Evolutionary conservation across 306 rosid species (phyloP), one percentile per base, ranked within the genome.

Genomic region (Trichosanthes cucumerina): DNA sequence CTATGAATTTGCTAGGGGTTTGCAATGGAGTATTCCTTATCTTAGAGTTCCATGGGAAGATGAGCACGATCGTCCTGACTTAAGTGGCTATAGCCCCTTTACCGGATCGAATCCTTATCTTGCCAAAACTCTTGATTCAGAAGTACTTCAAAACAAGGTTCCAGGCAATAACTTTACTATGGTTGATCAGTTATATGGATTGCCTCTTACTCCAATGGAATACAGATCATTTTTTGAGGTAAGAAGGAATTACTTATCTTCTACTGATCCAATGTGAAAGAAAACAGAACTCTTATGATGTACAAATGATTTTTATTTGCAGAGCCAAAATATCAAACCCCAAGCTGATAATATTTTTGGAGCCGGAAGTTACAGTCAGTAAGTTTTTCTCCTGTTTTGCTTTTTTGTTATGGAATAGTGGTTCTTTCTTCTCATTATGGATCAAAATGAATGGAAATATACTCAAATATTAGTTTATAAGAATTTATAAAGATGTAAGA

Each of bases 21-120:
- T 94, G 79, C 87, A 59, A 79, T 94, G 98, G 98, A 90, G 92
- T 76, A 85, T 92, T 74, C 98, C 98, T 38, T 86, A 87, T 82
- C 88, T 86, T 59, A 38, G 62, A 57, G 89, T 89, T 69, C 98
- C 98, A 16, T 94, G 98, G 98, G 97, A 90, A 86, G 39, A 75
- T 71, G 84, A 63, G 82, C 59, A 76, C 14, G 84, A 49, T 81
- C 81, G 69, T 73, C 74, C 82, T 16, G 84, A 81, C 73, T 69
- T 86, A 82, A 79, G 77, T 34, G 86, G 87, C 58, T 53, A 87
- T 75, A 81, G 86, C 84, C 91, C 94, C 39, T 82, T 80, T 26
- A 81, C 84, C 50, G 86, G 83, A 75, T 83, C 90, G 7, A 75
- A 26, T 49, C 83, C 86, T 43, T 75, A 79, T 49, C 56, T 28